Percentiles rank a stretch among this genome's conserved stretches.
Conservation (phyloP, 2,329 filamentous ascomycete species). For the Reticulascus tulasneorum region DNA sequence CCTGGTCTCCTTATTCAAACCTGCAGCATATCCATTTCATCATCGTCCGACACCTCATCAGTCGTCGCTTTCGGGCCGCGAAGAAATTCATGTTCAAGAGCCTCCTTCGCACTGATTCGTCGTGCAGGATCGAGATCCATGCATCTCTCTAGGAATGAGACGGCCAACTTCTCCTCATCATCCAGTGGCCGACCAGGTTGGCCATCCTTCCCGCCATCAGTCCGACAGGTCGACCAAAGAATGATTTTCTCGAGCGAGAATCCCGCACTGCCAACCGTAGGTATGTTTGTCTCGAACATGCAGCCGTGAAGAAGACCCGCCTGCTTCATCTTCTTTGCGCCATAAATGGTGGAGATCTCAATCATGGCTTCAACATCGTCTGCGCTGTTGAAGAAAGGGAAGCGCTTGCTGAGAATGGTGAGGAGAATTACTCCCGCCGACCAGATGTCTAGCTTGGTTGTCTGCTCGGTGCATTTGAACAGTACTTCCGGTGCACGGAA, state of each 20-base stretch:
- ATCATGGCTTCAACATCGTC: constrained; percentile 98
- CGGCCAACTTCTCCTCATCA: constrained; percentile 66
- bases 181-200: constrained; percentile 48
- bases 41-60: constrained; percentile 35
- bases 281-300: constrained; percentile 88
- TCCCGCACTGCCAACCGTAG: constrained; percentile 79
- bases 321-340: constrained; percentile 75
- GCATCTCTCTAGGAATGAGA: constrained; percentile 67
- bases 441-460: constrained; percentile 93
- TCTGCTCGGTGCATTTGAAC: constrained; percentile 95
- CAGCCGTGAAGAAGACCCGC: constrained; percentile 83
- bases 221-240: constrained; percentile 85
- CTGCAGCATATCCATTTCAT: constrained; percentile 50
- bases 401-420: constrained; percentile 87
- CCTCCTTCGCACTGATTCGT: constrained; percentile 71
- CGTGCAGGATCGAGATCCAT: constrained; percentile 73
- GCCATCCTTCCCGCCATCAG: constrained; percentile 49
- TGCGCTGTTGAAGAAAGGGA: constrained; percentile 98
- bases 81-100: constrained; percentile 69
- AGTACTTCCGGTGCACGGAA: constrained; percentile 96
- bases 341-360: constrained; percentile 95
- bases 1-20: no score
- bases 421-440: constrained; percentile 93
- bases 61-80: constrained; percentile 27
- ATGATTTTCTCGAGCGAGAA: constrained; percentile 92